These are phyloP conservation scores for Elaeis oleifera DNA, from an alignment of 202 grass and related monocot genomes.

Conservation along the genomic window DNA sequence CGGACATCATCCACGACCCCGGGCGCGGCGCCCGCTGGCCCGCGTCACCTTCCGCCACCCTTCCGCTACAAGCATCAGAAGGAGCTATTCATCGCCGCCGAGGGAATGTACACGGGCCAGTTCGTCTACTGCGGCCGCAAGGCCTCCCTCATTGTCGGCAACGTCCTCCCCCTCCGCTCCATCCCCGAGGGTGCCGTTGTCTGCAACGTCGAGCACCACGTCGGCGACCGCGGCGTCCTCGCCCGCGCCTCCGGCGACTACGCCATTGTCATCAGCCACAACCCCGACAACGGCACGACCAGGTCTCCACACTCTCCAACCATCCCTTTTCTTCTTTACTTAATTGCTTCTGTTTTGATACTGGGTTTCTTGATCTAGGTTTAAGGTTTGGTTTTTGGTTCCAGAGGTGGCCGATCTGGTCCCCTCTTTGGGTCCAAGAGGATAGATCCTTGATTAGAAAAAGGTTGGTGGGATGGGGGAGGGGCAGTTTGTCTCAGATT, in stretches of 20 bases:
- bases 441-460: no score
- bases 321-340: accelerated
- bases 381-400: no score
- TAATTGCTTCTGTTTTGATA: no score
- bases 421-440: no score
- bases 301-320: slow-evolving; percentile 11
- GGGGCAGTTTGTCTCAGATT: no score
- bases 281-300: slow-evolving; percentile 83
- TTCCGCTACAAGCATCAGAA: slow-evolving; percentile 97
- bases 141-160: slow-evolving; percentile 67
- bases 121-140: slow-evolving; percentile 92
- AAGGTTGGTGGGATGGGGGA: no score
- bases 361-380: no score
- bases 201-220: slow-evolving; percentile 94
- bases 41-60: slow-evolving; percentile 87
- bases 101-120: slow-evolving; percentile 92
- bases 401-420: no score
- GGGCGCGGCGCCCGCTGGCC: slow-evolving; percentile 86
- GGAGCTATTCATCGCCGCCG: slow-evolving; percentile 84
- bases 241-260: slow-evolving; percentile 75
- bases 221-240: slow-evolving; percentile 81
- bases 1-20: slow-evolving; percentile 83
- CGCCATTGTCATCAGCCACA: slow-evolving; percentile 88
- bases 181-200: slow-evolving; percentile 86
- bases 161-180: slow-evolving; percentile 67